A percentile compares a stretch with the other conserved stretches of the same genome.
These are phyloP conservation scores for Claviceps pusilla DNA, from an alignment of 2,329 filamentous ascomycete genomes.

Conservation along the genomic window DNA sequence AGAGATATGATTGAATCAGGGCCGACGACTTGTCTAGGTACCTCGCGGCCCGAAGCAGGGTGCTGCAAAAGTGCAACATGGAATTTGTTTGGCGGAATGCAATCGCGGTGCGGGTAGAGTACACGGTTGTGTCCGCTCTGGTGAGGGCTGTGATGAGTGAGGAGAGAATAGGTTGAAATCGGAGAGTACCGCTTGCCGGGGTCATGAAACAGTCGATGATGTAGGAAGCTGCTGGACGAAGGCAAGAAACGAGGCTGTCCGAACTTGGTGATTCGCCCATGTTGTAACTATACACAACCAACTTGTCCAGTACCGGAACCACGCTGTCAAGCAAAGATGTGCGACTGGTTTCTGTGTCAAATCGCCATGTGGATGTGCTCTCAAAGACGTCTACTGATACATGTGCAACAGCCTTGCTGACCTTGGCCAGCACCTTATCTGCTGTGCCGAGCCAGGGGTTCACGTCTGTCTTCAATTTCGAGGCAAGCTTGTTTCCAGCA, in stretches of 20 bases:
- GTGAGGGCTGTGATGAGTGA: slow-evolving; percentile 39
- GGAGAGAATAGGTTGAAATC: slow-evolving; percentile 62
- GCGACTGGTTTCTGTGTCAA: slow-evolving; percentile 51
- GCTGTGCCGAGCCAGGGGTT: slow-evolving; percentile 58
- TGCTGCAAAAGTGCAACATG: slow-evolving; percentile 51
- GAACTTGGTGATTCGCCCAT: slow-evolving; percentile 45
- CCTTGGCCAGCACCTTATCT: slow-evolving; percentile 58
- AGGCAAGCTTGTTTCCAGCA: slow-evolving; percentile 33
- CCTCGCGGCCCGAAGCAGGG: slow-evolving; percentile 54
- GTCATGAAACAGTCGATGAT: slow-evolving; percentile 65
- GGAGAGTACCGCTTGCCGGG: slow-evolving; percentile 51
- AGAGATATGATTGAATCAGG: slow-evolving; percentile 61
- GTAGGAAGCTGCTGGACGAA: slow-evolving; percentile 60
- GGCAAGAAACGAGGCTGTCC: slow-evolving; percentile 38
- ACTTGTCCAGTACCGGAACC: slow-evolving; percentile 52
- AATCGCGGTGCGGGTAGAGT: slow-evolving; percentile 37
- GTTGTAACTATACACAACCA: slow-evolving; percentile 59
- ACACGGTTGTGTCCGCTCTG: slow-evolving; percentile 46
- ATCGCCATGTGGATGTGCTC: slow-evolving; percentile 75
- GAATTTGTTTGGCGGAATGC: slow-evolving; percentile 48
- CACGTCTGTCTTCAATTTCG: slow-evolving; percentile 29
- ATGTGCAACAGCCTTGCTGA: slow-evolving; percentile 58
- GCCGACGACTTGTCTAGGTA: slow-evolving; percentile 47
- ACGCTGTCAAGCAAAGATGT: slow-evolving; percentile 54
- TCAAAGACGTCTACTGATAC: slow-evolving; percentile 72